Conservation (phyloP, 2,329 filamentous ascomycete genomes). For the Coniella vitis region DNA sequence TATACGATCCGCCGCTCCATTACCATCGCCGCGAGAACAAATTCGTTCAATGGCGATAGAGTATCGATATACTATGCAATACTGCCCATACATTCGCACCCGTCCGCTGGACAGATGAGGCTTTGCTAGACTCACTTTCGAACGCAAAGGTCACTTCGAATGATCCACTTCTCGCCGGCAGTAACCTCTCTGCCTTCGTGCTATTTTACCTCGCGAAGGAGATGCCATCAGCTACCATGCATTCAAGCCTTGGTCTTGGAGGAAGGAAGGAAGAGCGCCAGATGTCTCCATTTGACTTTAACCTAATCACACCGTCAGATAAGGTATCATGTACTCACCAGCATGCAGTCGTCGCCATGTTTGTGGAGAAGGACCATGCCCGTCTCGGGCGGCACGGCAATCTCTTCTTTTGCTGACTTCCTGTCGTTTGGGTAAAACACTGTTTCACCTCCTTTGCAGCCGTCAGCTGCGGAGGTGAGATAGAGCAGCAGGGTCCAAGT, state of each 20-base stretch:
- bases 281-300: background rate
- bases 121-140: slow-evolving; percentile 18
- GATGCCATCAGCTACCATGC: background rate
- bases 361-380: slow-evolving; percentile 82
- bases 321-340: slow-evolving; percentile 42
- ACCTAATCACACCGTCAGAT: background rate
- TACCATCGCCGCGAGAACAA: too few species aligned
- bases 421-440: slow-evolving; percentile 77
- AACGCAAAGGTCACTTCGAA: slow-evolving; percentile 61
- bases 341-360: slow-evolving; percentile 81
- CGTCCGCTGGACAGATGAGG: too few species aligned
- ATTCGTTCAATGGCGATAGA: too few species aligned
- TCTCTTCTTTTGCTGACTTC: slow-evolving; percentile 51
- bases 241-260: background rate
- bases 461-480: slow-evolving; percentile 66
- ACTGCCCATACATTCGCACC: too few species aligned
- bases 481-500: slow-evolving; percentile 92
- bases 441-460: slow-evolving; percentile 80
- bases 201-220: slow-evolving; percentile 15
- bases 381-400: slow-evolving; percentile 69
- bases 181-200: slow-evolving; percentile 63
- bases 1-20: too few species aligned
- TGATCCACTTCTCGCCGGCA: slow-evolving; percentile 67
- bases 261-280: background rate
- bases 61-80: too few species aligned